phyloP scores from a whole-genome alignment of 208 protist species.

The Acanthamoeba polyphaga region DNA sequence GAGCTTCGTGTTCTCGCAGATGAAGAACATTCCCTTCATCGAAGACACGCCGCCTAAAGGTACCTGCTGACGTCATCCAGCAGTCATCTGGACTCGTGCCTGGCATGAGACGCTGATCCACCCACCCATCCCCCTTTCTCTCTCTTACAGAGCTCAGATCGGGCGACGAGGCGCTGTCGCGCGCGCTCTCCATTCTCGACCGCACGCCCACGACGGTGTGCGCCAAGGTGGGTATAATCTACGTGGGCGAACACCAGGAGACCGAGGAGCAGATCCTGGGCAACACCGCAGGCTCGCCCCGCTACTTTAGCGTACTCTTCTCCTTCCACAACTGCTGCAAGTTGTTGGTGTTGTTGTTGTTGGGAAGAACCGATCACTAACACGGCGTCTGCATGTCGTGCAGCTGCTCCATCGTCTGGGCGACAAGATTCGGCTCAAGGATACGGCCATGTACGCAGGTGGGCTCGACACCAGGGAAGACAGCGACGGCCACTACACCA shows the following conservation, averaged over 20 bases:
- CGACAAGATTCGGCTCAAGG: slow-evolving; percentile 72
- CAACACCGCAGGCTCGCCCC: slow-evolving; percentile 79
- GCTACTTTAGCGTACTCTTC: slow-evolving; percentile 74
- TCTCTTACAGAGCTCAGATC: background rate
- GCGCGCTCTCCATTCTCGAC: slow-evolving; percentile 63
- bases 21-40: slow-evolving; percentile 74
- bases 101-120: background rate
- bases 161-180: slow-evolving; percentile 1
- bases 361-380: no score
- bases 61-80: background rate
- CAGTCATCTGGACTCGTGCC: no score
- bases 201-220: slow-evolving; percentile 14
- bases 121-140: background rate
- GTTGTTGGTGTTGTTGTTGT: no score
- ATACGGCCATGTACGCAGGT: slow-evolving; percentile 79
- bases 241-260: slow-evolving; percentile 70
- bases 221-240: slow-evolving; percentile 55
- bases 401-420: slow-evolving; percentile 78
- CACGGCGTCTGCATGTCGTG: no score
- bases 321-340: background rate
- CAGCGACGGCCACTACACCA: slow-evolving; percentile 23
- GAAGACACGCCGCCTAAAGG: slow-evolving; percentile 7
- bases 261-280: slow-evolving; percentile 82
- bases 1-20: slow-evolving; percentile 66
- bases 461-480: slow-evolving; percentile 78